Evolutionary conservation across 257 asterid genomes (phyloP).

Genomic region (Lycium ferocissimum): DNA sequence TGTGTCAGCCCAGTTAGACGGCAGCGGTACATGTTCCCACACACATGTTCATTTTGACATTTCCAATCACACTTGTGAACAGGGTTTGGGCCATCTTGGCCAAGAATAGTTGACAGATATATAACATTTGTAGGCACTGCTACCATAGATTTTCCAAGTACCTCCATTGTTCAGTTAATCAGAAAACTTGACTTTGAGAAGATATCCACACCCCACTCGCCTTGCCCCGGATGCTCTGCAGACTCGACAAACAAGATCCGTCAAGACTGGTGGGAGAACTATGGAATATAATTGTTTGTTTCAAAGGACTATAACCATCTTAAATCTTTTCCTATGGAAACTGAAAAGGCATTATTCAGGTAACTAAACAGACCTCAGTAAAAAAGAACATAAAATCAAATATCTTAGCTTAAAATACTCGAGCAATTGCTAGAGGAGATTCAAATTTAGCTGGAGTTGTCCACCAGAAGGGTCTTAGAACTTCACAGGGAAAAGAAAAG

Average conservation of each 20-base stretch:
- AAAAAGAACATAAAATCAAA: not conserved
- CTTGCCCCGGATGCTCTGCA: constrained; percentile 62
- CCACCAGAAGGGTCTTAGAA: not conserved
- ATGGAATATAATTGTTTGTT: not conserved
- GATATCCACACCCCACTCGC: constrained; percentile 42
- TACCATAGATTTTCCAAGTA: constrained; percentile 86
- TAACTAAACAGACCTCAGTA: not conserved
- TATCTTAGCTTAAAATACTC: not conserved
- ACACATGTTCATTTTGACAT: constrained; percentile 83
- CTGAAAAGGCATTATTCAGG: not conserved
- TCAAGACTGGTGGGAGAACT: constrained; percentile 48
- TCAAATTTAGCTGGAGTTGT: not conserved
- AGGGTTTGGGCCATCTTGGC: constrained; percentile 95
- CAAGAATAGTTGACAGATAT: constrained; percentile 89
- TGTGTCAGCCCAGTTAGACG: constrained; percentile 86
- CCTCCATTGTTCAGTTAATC: constrained; percentile 71
- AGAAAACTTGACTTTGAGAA: constrained; percentile 36
- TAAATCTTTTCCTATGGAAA: not conserved
- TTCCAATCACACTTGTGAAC: constrained; percentile 99
- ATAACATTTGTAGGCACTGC: constrained; percentile 83
- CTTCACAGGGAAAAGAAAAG: not conserved
- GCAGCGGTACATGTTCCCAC: constrained; percentile 97
- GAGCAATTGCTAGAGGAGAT: not conserved
- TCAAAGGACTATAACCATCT: constrained; percentile 3
- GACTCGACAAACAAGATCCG: constrained; percentile 54